A percentile compares a stretch with the other conserved stretches of the same genome.
phyloP scores from a whole-genome alignment of 352 stramenopile species.

The Plasmopara halstedii region DNA sequence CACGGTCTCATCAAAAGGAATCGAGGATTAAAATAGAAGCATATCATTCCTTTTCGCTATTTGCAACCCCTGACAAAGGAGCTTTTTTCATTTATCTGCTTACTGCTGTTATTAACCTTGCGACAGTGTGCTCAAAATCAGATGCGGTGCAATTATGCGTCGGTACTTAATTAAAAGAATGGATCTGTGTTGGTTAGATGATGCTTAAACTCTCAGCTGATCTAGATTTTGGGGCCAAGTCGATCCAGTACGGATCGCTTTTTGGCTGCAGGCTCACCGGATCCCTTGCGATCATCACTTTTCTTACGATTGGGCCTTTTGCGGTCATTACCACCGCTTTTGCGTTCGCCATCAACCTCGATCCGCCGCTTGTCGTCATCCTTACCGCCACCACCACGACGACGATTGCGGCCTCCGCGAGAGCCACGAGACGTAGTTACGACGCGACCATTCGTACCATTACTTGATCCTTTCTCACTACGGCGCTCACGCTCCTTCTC shows the following conservation, averaged over 20 bases:
- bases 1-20: no score
- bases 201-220: no score
- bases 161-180: no score
- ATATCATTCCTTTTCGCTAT: no score
- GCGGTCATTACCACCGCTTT: constrained; percentile 23
- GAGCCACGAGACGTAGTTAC: constrained; percentile 38
- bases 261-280: constrained; percentile 54
- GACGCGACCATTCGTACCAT: constrained; percentile 28
- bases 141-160: no score
- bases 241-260: constrained; percentile 80
- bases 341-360: constrained; percentile 35
- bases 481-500: constrained; percentile 19
- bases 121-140: no score
- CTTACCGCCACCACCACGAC: constrained; percentile 17
- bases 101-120: no score
- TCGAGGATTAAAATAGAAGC: no score
- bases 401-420: constrained; percentile 24
- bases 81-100: no score
- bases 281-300: constrained; percentile 44
- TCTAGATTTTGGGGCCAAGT: constrained; percentile 62
- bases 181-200: no score
- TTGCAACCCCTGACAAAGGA: no score
- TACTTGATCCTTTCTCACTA: constrained; percentile 10
- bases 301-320: constrained; percentile 29
- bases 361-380: constrained; percentile 45